phyloP scores from a whole-genome alignment of 139 green algal species.

The Picochlorum sp. region DNA sequence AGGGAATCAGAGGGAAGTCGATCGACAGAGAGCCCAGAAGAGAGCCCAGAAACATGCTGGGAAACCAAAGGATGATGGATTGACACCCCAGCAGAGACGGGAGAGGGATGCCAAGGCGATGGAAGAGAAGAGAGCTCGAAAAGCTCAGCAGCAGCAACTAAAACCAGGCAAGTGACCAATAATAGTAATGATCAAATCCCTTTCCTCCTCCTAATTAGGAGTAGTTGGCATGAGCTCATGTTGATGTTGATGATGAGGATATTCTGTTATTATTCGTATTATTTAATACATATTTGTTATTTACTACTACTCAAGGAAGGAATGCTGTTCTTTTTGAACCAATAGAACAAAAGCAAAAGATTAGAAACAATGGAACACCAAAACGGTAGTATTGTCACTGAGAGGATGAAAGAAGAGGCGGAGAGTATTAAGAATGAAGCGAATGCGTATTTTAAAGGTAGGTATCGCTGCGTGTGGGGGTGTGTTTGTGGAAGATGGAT shows the following conservation, averaged over 20 bases:
- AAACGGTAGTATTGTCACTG: not conserved
- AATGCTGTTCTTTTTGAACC: not conserved
- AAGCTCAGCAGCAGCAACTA: conserved; percentile 17
- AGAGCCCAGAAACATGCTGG: conserved; percentile 10
- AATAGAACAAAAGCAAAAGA: not conserved
- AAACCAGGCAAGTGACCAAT: not conserved
- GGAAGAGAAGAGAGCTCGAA: conserved; percentile 33
- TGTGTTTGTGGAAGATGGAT: not conserved
- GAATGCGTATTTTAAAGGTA: conserved; percentile 49
- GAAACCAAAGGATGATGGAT: conserved; percentile 35
- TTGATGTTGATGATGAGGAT: too few species aligned
- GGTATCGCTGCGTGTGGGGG: not conserved
- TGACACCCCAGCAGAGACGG: conserved; percentile 38
- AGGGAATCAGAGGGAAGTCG: conserved; percentile 44
- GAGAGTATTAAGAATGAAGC: conserved; percentile 26
- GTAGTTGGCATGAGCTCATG: too few species aligned
- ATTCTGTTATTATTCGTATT: too few species aligned
- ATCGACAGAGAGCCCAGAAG: conserved; percentile 31
- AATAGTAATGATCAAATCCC: too few species aligned
- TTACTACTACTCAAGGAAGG: not conserved
- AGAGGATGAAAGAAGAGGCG: conserved; percentile 7
- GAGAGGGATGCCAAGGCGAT: conserved; percentile 46
- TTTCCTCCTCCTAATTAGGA: too few species aligned
- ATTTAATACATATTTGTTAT: too few species aligned
- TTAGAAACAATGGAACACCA: not conserved